Conservation (phyloP, 2,329 filamentous ascomycete genomes). For the Neofusicoccum parvum region DNA sequence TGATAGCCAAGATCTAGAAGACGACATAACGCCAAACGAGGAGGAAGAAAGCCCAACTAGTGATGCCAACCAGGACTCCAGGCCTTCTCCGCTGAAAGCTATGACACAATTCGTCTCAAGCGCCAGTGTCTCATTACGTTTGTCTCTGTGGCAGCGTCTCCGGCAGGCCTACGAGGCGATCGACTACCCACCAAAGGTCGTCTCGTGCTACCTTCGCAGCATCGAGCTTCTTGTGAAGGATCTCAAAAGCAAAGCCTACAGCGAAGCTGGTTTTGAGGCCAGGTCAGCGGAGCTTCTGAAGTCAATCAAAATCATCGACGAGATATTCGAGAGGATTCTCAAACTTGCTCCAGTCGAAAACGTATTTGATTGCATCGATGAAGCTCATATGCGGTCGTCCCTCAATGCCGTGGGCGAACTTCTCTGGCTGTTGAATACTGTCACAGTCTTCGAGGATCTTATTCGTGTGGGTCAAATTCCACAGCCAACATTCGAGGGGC, state of each 20-base stretch:
- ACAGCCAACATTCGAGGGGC: slow-evolving; percentile 60
- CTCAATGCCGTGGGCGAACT: slow-evolving; percentile 72
- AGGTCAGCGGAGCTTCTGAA: slow-evolving; percentile 73
- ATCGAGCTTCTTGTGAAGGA: slow-evolving; percentile 81
- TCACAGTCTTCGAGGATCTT: slow-evolving; percentile 81
- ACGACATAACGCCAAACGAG: slow-evolving; percentile 21
- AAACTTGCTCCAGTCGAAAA: slow-evolving; percentile 66
- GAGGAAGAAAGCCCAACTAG: slow-evolving; percentile 19
- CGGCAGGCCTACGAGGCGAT: slow-evolving; percentile 86
- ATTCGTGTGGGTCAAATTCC: slow-evolving; percentile 74
- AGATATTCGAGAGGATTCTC: slow-evolving; percentile 72
- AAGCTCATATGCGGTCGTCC: slow-evolving; percentile 73
- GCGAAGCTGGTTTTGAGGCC: slow-evolving; percentile 59
- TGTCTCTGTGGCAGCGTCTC: slow-evolving; percentile 90
- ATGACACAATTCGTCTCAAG: slow-evolving; percentile 82
- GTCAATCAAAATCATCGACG: slow-evolving; percentile 77
- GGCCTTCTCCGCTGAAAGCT: slow-evolving; percentile 59
- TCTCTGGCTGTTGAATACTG: slow-evolving; percentile 74
- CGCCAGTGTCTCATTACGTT: slow-evolving; percentile 77
- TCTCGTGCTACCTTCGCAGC: slow-evolving; percentile 82
- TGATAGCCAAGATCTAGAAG: slow-evolving; percentile 21
- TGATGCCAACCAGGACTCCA: slow-evolving; percentile 15
- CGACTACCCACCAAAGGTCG: slow-evolving; percentile 81
- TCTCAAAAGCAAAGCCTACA: slow-evolving; percentile 61
- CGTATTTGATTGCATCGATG: slow-evolving; percentile 83